Evolutionary conservation across 352 stramenopile genomes (phyloP).

Genomic region (Phytophthora multivora): DNA sequence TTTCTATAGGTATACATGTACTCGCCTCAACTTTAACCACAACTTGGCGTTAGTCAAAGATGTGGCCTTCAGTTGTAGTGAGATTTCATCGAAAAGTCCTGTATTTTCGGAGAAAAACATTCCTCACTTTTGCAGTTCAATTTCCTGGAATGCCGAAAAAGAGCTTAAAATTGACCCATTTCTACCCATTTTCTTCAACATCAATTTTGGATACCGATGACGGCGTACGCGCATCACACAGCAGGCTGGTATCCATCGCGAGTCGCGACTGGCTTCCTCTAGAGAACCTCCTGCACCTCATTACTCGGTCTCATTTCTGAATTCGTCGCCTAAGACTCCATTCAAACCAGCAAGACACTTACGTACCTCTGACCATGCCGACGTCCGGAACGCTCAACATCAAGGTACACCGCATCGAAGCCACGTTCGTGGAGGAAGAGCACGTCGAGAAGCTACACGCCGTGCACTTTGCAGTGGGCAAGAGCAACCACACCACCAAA

Average conservation of each 20-base stretch:
- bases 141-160: too few relatives aligned
- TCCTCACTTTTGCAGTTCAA: too few relatives aligned
- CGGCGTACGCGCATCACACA: neutral
- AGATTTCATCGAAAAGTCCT: too few relatives aligned
- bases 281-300: neutral
- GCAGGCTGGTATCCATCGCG: slow-evolving; percentile 1
- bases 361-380: slow-evolving; percentile 16
- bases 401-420: slow-evolving; percentile 32
- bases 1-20: too few relatives aligned
- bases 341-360: neutral
- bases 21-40: too few relatives aligned
- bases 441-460: slow-evolving; percentile 19
- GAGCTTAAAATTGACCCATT: neutral
- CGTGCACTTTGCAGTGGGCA: slow-evolving; percentile 25
- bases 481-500: slow-evolving; percentile 18
- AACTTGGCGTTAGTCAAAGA: too few relatives aligned
- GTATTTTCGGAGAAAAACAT: too few relatives aligned
- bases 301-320: slow-evolving; percentile 26
- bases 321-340: slow-evolving; percentile 13
- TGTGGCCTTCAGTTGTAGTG: too few relatives aligned
- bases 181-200: neutral
- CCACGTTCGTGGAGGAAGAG: slow-evolving; percentile 27
- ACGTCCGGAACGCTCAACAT: slow-evolving; percentile 35
- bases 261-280: slow-evolving; percentile 9
- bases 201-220: neutral